Evolutionary conservation across 2,329 filamentous ascomycete species (phyloP).

Genomic region (Alternaria tenuissima): DNA sequence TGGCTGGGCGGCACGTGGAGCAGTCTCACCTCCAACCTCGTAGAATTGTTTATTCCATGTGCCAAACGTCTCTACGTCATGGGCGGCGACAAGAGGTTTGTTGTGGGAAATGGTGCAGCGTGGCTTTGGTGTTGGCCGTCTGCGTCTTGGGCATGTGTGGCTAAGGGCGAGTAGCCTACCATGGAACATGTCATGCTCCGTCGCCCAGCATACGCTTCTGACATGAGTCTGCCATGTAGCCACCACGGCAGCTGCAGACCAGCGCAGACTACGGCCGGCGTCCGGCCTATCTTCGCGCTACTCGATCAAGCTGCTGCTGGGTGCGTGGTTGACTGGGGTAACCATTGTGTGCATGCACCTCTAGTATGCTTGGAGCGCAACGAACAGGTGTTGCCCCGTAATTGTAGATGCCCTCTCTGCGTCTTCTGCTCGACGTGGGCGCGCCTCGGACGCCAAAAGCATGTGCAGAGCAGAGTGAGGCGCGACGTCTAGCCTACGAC

Average conservation of each 20-base stretch:
- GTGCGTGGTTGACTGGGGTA: constrained; percentile 6
- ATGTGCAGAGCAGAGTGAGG: neutral
- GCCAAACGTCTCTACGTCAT: constrained; percentile 1
- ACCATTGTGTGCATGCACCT: constrained; percentile 13
- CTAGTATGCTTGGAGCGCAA: constrained; percentile 9
- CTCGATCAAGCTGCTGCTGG: neutral
- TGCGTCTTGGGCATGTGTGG: neutral
- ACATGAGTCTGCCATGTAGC: neutral
- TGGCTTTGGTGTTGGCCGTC: neutral
- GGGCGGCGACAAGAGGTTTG: neutral
- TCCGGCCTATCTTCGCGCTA: constrained; percentile 11
- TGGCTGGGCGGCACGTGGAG: constrained; percentile 26
- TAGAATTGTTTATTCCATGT: constrained; percentile 7
- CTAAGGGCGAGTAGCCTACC: neutral
- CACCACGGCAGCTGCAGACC: neutral
- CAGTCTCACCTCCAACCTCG: constrained; percentile 12
- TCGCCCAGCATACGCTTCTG: constrained; percentile 8
- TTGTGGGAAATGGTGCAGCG: neutral
- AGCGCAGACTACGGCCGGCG: constrained; percentile 10
- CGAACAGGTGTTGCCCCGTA: constrained; percentile 20
- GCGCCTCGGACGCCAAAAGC: neutral
- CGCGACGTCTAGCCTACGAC: neutral
- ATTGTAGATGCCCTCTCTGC: neutral
- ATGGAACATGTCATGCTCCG: constrained; percentile 1
- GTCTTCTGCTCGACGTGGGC: constrained; percentile 5